phyloP scores from a whole-genome alignment of 73 alveolate genomes.

The Paramecium pentaurelia region DNA sequence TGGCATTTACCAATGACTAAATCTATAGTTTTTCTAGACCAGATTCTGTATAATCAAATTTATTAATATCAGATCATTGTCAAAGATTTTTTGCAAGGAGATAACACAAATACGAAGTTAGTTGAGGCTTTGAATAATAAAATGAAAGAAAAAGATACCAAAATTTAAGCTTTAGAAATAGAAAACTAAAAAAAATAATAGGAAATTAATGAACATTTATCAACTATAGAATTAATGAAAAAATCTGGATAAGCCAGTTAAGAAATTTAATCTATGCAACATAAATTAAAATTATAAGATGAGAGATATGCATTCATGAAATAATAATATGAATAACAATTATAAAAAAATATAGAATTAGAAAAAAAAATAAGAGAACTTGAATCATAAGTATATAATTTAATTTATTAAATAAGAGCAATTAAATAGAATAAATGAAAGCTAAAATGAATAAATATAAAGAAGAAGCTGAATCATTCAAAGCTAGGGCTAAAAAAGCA shows the following conservation, averaged over 20 bases:
- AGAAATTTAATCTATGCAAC: background rate
- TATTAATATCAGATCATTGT: background rate
- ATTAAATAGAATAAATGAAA: background rate
- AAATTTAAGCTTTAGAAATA: background rate
- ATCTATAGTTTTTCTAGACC: slow-evolving; percentile 58
- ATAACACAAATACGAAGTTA: background rate
- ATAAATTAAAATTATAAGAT: background rate
- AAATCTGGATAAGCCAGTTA: slow-evolving; percentile 15
- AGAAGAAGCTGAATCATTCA: slow-evolving; percentile 17
- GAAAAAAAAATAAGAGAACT: slow-evolving; percentile 36
- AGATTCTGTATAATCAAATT: slow-evolving; percentile 27
- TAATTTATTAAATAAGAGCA: background rate
- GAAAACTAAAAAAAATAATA: background rate
- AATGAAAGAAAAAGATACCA: slow-evolving; percentile 6
- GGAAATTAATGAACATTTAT: background rate
- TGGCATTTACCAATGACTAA: slow-evolving; percentile 48
- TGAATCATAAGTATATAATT: background rate
- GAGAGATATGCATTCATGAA: slow-evolving; percentile 11
- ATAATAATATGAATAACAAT: background rate
- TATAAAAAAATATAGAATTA: background rate
- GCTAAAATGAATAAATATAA: slow-evolving; percentile 25
- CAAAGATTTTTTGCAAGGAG: background rate
- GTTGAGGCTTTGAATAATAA: background rate
- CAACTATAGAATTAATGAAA: background rate
- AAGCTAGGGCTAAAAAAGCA: slow-evolving; percentile 25